Base-by-base conservation (phyloP, 2,329 filamentous ascomycete species). In the Niveomyces coronatus region DNA sequence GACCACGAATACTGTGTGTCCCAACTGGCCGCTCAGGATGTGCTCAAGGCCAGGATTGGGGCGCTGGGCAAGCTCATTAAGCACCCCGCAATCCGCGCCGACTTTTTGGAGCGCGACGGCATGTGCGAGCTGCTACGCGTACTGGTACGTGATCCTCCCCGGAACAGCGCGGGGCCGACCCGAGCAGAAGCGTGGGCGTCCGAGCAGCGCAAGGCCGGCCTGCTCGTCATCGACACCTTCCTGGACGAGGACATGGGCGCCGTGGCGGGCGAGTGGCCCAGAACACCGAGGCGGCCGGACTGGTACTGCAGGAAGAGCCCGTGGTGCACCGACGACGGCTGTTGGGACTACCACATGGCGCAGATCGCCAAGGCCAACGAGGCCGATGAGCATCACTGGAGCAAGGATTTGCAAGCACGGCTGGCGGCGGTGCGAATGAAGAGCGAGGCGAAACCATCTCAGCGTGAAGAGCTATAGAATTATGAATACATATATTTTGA, bases 221-320 rank as follows among this genome's bases (percentile, higher is more conserved):
- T 75, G 43, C 62, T 82, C 40, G 65, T 80, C 19, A 63, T 72
- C 23, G 79, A 83, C 50, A 77, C 68, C 43, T 83, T 82, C 50
- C 59, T 83, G n/a, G 78, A 83, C 49, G 67, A 70, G 44, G 66
- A 71, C 40, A 76, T 79, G 66, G 76, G 76, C 28, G 76, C 76
- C 3, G 60, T 62, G 17, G 45, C 68, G 14, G 72, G 74, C 0
- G 57, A 73, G 44, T 81, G 74, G 74, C 75, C 75, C 0, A 60
- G 45, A 16, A 48, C 46, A 15, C 45, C 49, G 4, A 56, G 56
- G 34, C 48, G 53, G 27, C 53, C 53, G 17, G 60, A 63, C 15
- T 48, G 48, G 39, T 46, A 55, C 33, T 73, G 67, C 31, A 53
- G 49, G 28, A 45, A 46, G 13, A 52, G 47, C 3, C 56, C 50